These are phyloP conservation scores for Lasiodiplodia citricola DNA, from an alignment of 2,329 filamentous ascomycete species.

Conservation along the genomic window DNA sequence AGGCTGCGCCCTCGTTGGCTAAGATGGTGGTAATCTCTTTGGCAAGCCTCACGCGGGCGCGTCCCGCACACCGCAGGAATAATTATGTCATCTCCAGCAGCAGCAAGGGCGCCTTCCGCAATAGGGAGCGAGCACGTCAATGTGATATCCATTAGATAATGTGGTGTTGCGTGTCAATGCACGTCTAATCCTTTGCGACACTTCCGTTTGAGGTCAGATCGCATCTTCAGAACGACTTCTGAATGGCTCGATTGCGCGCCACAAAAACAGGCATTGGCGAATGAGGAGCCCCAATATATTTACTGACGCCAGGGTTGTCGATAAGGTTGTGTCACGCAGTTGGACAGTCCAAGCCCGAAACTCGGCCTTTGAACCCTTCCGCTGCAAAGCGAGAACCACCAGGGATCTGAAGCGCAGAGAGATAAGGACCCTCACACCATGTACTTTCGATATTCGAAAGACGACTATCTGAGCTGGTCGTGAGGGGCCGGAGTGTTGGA, in stretches of 20 bases:
- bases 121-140: not conserved
- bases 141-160: not conserved
- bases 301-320: not conserved
- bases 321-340: slow-evolving; percentile 17
- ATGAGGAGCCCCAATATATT: not conserved
- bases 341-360: not conserved
- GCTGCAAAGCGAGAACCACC: not conserved
- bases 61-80: not conserved
- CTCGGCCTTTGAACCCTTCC: not conserved
- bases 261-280: not conserved
- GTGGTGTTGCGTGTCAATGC: slow-evolving; percentile 10
- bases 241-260: slow-evolving; percentile 1
- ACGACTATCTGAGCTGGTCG: not conserved
- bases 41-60: not conserved
- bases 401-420: not conserved
- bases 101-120: not conserved
- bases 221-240: not conserved
- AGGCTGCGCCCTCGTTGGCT: not conserved
- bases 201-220: slow-evolving; percentile 11
- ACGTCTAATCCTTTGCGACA: not conserved
- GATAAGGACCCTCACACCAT: not conserved
- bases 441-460: not conserved
- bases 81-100: not conserved
- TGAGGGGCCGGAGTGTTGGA: not conserved
- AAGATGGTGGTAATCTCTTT: not conserved